A percentile compares a stretch with the other conserved stretches of the same genome.
These are phyloP conservation scores for Xylariaceae sp. DNA, from an alignment of 2,329 filamentous ascomycete genomes.

Conservation along the genomic window DNA sequence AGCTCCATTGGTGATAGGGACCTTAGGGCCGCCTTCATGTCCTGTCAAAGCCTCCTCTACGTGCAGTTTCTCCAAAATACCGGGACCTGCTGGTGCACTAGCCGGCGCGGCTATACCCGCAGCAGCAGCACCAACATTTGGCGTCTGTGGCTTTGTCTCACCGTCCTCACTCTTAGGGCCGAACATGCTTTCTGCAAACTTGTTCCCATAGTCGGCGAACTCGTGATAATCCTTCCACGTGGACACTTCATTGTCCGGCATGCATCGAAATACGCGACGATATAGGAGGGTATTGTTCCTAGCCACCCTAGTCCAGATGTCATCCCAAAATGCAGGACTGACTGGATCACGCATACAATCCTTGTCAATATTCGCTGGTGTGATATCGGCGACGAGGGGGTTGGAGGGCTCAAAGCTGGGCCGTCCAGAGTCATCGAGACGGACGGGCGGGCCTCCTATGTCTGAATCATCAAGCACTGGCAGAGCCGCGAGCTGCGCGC, in stretches of 20 bases:
- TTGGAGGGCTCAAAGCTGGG: slow-evolving; percentile 54
- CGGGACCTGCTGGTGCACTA: slow-evolving; percentile 34
- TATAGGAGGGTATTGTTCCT: slow-evolving; percentile 96
- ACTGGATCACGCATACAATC: slow-evolving; percentile 96
- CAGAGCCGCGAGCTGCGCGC: slow-evolving; percentile 74
- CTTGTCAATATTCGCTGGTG: slow-evolving; percentile 75
- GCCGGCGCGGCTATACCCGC: slow-evolving; percentile 38
- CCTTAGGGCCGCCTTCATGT: slow-evolving; percentile 30
- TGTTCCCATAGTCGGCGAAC: slow-evolving; percentile 76
- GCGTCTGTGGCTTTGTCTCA: slow-evolving; percentile 50
- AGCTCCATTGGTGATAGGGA: slow-evolving; percentile 26
- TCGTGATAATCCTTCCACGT: slow-evolving; percentile 95
- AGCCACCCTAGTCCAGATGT: slow-evolving; percentile 86
- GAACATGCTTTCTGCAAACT: slow-evolving; percentile 74
- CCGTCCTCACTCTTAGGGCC: slow-evolving; percentile 63
- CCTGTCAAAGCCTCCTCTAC: slow-evolving; percentile 26
- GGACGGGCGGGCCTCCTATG: slow-evolving; percentile 75
- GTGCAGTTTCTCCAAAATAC: slow-evolving; percentile 35
- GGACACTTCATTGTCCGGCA: slow-evolving; percentile 93
- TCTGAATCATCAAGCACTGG: slow-evolving; percentile 79
- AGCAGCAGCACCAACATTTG: slow-evolving; percentile 31
- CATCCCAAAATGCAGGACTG: slow-evolving; percentile 80
- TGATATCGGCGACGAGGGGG: slow-evolving; percentile 70
- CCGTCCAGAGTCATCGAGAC: slow-evolving; percentile 60
- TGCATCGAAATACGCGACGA: slow-evolving; percentile 91